Percentiles rank a stretch among this genome's conserved stretches.
These are phyloP conservation scores for Neonectria punicea DNA, from an alignment of 2,329 filamentous ascomycete species.

Conservation along the genomic window DNA sequence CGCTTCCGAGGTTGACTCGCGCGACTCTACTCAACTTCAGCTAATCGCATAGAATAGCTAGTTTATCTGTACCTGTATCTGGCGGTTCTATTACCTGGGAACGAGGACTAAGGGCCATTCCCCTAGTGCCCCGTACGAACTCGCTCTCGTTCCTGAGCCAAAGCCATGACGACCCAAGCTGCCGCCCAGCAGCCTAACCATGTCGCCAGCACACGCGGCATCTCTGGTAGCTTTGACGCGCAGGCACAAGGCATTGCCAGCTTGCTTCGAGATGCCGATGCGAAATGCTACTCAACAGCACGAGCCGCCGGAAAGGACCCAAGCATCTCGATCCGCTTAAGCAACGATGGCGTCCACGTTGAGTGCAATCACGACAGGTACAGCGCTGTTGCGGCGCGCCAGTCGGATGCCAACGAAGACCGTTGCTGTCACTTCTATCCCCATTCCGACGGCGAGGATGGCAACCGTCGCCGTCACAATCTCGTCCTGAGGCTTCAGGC, in stretches of 20 bases:
- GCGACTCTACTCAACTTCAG: neutral
- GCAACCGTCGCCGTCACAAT: neutral
- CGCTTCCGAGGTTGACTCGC: too few relatives aligned
- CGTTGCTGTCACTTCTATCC: neutral
- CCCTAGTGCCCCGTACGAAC: neutral
- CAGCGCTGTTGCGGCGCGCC: neutral
- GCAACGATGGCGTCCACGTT: neutral
- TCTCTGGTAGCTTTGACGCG: neutral
- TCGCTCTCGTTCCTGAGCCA: neutral
- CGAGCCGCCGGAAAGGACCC: neutral
- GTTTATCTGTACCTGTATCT: neutral
- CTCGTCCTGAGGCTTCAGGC: neutral
- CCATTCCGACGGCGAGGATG: neutral
- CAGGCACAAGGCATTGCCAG: neutral
- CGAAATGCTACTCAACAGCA: neutral
- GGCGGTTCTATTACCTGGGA: neutral
- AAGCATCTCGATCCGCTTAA: neutral
- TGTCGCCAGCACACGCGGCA: neutral
- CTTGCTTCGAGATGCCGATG: neutral
- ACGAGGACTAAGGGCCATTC: neutral
- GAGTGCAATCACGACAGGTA: neutral
- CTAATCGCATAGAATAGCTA: neutral
- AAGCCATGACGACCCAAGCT: neutral
- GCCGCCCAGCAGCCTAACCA: neutral
- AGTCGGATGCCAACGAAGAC: neutral